Evolutionary conservation across 352 stramenopile genomes (phyloP).

Genomic region (Globisporangium middletonii): DNA sequence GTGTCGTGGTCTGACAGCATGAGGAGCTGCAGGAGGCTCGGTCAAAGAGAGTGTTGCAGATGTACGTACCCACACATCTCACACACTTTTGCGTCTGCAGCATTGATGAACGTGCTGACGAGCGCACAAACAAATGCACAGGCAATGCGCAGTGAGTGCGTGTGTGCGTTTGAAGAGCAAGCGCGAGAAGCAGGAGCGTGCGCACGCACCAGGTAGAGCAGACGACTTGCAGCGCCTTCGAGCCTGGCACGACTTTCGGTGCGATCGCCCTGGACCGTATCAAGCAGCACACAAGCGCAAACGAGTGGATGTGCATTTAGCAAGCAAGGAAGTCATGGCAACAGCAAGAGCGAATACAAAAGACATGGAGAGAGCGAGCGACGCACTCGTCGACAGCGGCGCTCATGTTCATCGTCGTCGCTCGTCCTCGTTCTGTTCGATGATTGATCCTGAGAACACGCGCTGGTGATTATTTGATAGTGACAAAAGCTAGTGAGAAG

Average conservation of each 20-base stretch:
- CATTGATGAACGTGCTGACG: slow-evolving; percentile 67
- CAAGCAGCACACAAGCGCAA: neutral
- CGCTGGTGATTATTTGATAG: too few species aligned
- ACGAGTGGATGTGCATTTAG: neutral
- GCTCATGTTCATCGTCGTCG: slow-evolving; percentile 1
- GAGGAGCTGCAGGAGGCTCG: too few species aligned
- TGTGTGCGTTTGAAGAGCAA: neutral
- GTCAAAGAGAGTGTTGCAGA: neutral
- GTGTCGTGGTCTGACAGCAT: neutral
- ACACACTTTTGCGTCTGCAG: slow-evolving; percentile 38
- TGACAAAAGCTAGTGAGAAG: too few species aligned
- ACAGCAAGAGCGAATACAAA: neutral
- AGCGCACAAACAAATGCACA: neutral
- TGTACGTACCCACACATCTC: slow-evolving; percentile 64
- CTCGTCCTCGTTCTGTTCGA: neutral
- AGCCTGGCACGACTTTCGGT: slow-evolving; percentile 52
- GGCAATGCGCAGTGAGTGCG: neutral
- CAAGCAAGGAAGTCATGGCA: neutral
- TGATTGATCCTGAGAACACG: neutral
- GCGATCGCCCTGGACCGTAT: slow-evolving; percentile 19
- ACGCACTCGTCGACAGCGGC: slow-evolving; percentile 4
- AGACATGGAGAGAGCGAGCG: neutral
- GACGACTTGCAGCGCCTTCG: slow-evolving; percentile 46
- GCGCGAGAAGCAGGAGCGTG: neutral
- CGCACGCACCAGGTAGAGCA: slow-evolving; percentile 45